Conservation (phyloP, 495 filamentous ascomycete genomes). For the Penicillium soppii region DNA sequence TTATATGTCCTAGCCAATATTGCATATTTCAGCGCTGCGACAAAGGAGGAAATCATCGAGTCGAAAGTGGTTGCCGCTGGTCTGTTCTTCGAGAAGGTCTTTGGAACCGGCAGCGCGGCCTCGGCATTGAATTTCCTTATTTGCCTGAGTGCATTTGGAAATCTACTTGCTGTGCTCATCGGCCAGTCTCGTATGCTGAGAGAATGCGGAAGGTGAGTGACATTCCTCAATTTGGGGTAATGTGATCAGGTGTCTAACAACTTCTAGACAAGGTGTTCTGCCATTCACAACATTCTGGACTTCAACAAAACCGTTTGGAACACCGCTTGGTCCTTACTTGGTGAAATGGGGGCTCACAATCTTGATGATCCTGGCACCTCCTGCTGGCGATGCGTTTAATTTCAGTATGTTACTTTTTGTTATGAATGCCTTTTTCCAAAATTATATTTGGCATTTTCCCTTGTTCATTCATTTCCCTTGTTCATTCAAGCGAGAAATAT, state of each 20-base stretch:
- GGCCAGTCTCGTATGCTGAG: conserved; percentile 57
- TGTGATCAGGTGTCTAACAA: background rate
- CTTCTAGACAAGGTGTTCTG: conserved; percentile 59
- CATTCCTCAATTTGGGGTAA: background rate
- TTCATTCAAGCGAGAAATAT: background rate
- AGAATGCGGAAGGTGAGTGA: conserved; percentile 51
- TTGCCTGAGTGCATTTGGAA: conserved; percentile 62
- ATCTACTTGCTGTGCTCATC: conserved; percentile 59
- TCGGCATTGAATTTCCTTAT: conserved; percentile 61
- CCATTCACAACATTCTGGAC: conserved; percentile 65
- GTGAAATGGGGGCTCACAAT: conserved; percentile 59
- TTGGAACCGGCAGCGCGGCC: conserved; percentile 51
- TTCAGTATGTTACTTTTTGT: conserved; percentile 36
- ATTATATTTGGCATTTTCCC: no score
- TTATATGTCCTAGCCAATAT: conserved; percentile 64
- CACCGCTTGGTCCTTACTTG: conserved; percentile 57
- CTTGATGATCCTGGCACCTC: conserved; percentile 65
- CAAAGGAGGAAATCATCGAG: conserved; percentile 49
- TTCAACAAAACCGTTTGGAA: conserved; percentile 61
- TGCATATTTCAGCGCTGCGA: conserved; percentile 60
- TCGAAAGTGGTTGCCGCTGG: conserved; percentile 56
- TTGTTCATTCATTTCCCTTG: no score
- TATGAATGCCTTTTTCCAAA: no score
- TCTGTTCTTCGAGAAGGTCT: conserved; percentile 60
- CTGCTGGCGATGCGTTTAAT: conserved; percentile 68